These are phyloP conservation scores for Gossypium rotundifolium DNA, from an alignment of 345 rosid genomes.

Conservation along the genomic window DNA sequence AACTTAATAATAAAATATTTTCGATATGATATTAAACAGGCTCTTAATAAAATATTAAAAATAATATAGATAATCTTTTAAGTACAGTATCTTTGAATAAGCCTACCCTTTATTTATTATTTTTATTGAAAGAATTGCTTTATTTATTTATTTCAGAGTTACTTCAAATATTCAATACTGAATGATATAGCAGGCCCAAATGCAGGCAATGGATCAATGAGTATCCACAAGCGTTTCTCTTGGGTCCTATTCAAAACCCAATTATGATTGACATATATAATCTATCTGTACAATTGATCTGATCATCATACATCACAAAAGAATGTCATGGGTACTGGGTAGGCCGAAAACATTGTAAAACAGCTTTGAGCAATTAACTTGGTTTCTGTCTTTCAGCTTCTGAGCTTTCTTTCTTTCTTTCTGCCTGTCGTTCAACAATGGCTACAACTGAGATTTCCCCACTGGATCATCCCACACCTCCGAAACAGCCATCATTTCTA, in stretches of 20 bases:
- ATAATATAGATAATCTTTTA: too few species aligned
- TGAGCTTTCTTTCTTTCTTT: background rate
- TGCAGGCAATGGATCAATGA: background rate
- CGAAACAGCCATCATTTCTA: background rate
- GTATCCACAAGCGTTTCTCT: background rate
- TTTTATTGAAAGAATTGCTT: too few species aligned
- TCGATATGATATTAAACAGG: too few species aligned
- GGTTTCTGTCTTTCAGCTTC: background rate
- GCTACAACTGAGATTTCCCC: slow-evolving; percentile 9
- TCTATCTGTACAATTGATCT: too few species aligned
- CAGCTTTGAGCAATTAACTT: background rate
- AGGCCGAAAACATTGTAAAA: slow-evolving; percentile 7
- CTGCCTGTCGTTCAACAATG: slow-evolving; percentile 15
- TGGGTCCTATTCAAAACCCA: background rate
- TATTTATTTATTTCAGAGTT: too few species aligned
- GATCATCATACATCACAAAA: too few species aligned
- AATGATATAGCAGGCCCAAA: background rate
- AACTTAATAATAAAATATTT: too few species aligned
- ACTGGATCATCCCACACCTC: background rate
- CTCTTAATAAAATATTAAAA: too few species aligned
- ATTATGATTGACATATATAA: background rate
- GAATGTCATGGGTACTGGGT: background rate
- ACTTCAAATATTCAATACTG: too few species aligned
- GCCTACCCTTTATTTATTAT: too few species aligned
- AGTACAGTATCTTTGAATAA: too few species aligned